Evolutionary conservation across 352 stramenopile species (phyloP).

Genomic region (Phytophthora crassamura): DNA sequence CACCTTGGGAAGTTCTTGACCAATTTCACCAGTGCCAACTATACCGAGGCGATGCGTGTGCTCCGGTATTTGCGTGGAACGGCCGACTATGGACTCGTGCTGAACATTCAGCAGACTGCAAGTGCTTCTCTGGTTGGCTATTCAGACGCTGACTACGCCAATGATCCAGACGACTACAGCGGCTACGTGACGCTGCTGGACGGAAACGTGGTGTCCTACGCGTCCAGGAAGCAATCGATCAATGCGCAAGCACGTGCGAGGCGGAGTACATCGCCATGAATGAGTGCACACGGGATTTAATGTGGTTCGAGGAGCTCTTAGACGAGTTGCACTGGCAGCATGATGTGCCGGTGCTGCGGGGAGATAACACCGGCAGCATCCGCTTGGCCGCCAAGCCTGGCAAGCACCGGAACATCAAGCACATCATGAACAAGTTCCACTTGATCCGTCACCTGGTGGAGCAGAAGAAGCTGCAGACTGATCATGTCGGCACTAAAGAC

Average conservation of each 20-base stretch:
- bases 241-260: constrained; percentile 38
- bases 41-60: constrained; percentile 9
- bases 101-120: not conserved
- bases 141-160: constrained; percentile 34
- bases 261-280: constrained; percentile 37
- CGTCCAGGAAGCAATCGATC: constrained; percentile 36
- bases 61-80: not conserved
- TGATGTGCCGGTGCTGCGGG: constrained; percentile 5
- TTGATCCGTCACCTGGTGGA: not conserved
- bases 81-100: constrained; percentile 9
- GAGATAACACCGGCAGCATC: constrained; percentile 30
- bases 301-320: constrained; percentile 24
- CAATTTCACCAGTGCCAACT: constrained; percentile 10
- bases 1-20: constrained; percentile 9
- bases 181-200: constrained; percentile 30
- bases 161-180: constrained; percentile 23
- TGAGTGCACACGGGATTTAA: constrained; percentile 22
- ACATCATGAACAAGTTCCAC: constrained; percentile 42
- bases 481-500: no score
- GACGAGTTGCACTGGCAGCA: constrained; percentile 21
- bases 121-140: no score
- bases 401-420: constrained; percentile 31
- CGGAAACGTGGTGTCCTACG: constrained; percentile 27
- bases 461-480: no score
- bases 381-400: constrained; percentile 27